A percentile compares a stretch with the other conserved stretches of the same genome.
Evolutionary conservation across 345 rosid species (phyloP).

Genomic region (Acer saccharum): DNA sequence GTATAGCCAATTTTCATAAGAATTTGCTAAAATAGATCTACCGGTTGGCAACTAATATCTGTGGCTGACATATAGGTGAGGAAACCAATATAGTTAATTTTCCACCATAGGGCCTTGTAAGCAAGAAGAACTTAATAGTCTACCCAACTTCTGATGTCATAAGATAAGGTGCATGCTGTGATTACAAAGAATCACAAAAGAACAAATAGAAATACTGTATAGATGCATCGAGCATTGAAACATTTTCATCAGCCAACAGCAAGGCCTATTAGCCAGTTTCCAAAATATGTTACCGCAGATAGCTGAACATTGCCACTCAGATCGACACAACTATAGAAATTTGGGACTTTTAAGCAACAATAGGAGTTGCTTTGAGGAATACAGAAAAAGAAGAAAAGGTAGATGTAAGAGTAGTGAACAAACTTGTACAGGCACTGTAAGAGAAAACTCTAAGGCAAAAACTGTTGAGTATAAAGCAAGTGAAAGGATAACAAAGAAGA

Average conservation of each 20-base stretch:
- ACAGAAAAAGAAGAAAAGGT: background rate
- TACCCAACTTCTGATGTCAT: slow-evolving; percentile 12
- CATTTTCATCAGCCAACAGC: background rate
- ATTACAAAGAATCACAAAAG: background rate
- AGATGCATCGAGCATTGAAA: background rate
- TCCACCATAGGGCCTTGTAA: background rate
- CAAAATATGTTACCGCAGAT: background rate
- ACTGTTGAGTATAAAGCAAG: slow-evolving; percentile 10
- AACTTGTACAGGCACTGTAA: background rate
- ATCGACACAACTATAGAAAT: slow-evolving; percentile 4
- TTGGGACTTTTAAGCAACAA: background rate
- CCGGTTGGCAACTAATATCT: background rate
- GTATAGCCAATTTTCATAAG: background rate
- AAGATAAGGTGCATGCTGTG: background rate
- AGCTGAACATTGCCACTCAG: background rate
- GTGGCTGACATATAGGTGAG: background rate
- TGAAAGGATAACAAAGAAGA: background rate
- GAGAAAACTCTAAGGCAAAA: background rate
- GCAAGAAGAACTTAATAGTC: background rate
- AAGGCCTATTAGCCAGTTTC: slow-evolving; percentile 5
- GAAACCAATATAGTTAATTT: background rate
- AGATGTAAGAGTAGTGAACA: background rate
- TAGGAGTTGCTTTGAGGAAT: background rate
- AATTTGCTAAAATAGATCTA: slow-evolving; percentile 12
- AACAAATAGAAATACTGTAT: background rate